Evolutionary conservation across 345 rosid genomes (phyloP).

Genomic region (Aquilaria yunnanensis): DNA sequence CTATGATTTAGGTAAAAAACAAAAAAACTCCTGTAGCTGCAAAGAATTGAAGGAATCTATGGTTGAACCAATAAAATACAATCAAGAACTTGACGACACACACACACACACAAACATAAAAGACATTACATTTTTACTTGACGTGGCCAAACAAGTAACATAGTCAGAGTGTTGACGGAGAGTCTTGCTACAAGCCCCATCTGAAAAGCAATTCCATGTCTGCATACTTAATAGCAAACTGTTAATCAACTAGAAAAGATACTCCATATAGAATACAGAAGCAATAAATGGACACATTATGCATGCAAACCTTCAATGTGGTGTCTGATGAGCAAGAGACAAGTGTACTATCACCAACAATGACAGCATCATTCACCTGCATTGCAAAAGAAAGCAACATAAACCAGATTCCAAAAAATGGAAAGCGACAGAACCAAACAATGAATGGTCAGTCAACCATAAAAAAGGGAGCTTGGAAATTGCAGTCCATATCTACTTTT

Average conservation of each 20-base stretch:
- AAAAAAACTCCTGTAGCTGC: constrained; percentile 15
- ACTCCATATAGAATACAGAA: constrained; percentile 10
- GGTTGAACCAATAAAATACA: constrained; percentile 20
- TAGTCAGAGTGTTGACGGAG: constrained; percentile 96
- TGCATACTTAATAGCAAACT: constrained; percentile 19
- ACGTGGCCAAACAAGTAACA: constrained; percentile 89
- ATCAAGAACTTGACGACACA: constrained; percentile 9
- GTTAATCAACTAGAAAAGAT: constrained; percentile 7
- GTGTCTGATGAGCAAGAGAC: constrained; percentile 97
- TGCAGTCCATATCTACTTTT: too few species aligned
- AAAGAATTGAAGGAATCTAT: constrained; percentile 19
- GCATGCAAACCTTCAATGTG: constrained; percentile 71
- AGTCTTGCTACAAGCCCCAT: constrained; percentile 80
- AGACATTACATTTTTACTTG: constrained; percentile 85
- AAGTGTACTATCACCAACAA: constrained; percentile 73
- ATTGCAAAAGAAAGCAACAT: constrained; percentile 11
- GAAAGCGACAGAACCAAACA: too few species aligned
- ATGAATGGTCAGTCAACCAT: too few species aligned
- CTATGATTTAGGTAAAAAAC: background rate
- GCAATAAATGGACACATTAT: background rate
- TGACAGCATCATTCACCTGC: constrained; percentile 89
- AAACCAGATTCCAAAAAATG: too few species aligned
- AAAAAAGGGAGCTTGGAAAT: too few species aligned
- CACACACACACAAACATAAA: background rate
- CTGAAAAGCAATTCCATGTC: constrained; percentile 89